Evolutionary conservation across 495 filamentous ascomycete genomes (phyloP), one percentile per base, ranked within the genome.

Genomic region (Aspergillus conjunctus): DNA sequence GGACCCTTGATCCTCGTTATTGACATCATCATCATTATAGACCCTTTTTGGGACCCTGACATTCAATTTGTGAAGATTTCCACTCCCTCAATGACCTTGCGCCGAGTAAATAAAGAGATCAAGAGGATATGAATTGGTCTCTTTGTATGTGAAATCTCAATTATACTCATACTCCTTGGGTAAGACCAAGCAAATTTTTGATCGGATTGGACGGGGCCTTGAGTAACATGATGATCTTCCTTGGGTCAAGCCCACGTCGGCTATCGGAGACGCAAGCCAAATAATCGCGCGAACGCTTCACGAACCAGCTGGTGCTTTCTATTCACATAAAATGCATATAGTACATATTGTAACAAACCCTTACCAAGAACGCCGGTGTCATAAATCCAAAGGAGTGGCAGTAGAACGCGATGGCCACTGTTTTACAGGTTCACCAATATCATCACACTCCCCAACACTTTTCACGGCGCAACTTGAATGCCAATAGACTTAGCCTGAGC

Each of bases 401-500:
- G 33, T 18, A 49, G 43, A 34, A 55, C 17, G 48, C 54, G 55
- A 37, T 44, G 54, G 52, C 41, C 6, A 45, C 55, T 41, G 22
- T 52, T 56, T 61, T 58, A 61, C 48, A 62, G 56, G 51, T 57
- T 58, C 56, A 30, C 50, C 59, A 31, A 57, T 55, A 17, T 34
- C 60, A 49, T 56, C 54, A 55, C 59, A 17, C 51, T 26, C 26
- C 26, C 26, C n/a, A 15, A 62, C 33, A 46, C 21, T 44, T 18
- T 14, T 79, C 66, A 98, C 55, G 88, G 84, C 43, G 90, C 80
- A 53, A 98, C 87, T 48, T 86, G 81, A 54, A 98, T 85, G 20
- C 95, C 94, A 63, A 95, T 88, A 21, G 91, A 93, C 77, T 86
- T 93, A 66, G 92, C 91, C 76, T 96, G 90, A 54, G 83, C 86